Base-by-base conservation (phyloP, 176 grass and related monocot genomes). In the Alloteropsis semialata region DNA sequence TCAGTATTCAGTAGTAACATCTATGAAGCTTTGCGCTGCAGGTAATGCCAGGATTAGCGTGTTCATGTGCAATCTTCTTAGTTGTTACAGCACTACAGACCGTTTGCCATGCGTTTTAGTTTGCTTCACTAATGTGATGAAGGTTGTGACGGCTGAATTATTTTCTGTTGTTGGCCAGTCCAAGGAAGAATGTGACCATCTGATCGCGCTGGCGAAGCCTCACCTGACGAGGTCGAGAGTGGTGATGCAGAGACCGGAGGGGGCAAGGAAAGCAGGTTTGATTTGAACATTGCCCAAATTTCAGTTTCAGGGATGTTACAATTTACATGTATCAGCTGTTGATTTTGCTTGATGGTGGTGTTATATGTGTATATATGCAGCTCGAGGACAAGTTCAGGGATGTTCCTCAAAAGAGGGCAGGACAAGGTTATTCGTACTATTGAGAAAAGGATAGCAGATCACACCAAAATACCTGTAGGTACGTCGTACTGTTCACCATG, bases 401-500 rank as follows among this genome's bases (percentile, higher is more conserved):
- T 90, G 91, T 95, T 90, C 77, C 81, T 98, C 50, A 85, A 29
- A 90, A 98, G 96, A 93, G 89, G 91, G 8, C 96, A 93, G 57
- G 96, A 98, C 42, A 85, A 87, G 62, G 81, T 91, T 72, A 49
- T 98, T 45, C 33, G 69, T 8, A 80, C 72, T 34, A 98, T 98
- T 28, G 96, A 98, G 89, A 92, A 93, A 86, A 92, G 92, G 78
- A 95, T 98, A 86, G 77, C 92, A 43, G 92, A 93, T 84, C 93
- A 62, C 72, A 92, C 91, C 63, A 93, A 90, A 72, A 77, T 98
- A 91, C 96, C 92, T 84, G 69, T 87, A 77, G 96, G 96, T 98
- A 89, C 70, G 88, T 24, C 24, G 39, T n/a, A n/a, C n/a, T 84
- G 33, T 79, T 70, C 34, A 36, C 34, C 34, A 36, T 36, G 34